Evolutionary conservation across 1,284 basidiomycete genomes (phyloP).

Genomic region (Coniophora puteana): DNA sequence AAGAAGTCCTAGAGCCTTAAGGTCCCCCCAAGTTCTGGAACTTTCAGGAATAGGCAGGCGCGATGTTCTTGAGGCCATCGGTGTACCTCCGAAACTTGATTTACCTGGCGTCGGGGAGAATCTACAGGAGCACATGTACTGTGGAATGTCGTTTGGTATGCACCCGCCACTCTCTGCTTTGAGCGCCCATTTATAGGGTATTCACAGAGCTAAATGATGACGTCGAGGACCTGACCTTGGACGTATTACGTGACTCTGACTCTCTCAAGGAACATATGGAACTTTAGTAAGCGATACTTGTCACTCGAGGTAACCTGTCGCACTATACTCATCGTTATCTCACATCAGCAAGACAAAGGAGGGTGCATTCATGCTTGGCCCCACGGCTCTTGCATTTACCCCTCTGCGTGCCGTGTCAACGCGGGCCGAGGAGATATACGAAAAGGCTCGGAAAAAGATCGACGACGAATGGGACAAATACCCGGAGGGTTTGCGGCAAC

Average conservation of each 20-base stretch:
- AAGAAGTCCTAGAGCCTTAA: conserved; percentile 14
- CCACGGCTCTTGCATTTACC: conserved; percentile 23
- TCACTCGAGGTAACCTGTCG: background rate
- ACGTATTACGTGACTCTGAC: conserved; percentile 23
- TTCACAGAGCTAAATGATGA: conserved; percentile 24
- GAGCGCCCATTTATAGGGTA: background rate
- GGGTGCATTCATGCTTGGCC: conserved; percentile 24
- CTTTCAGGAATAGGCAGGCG: conserved; percentile 31
- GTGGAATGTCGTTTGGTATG: conserved; percentile 20
- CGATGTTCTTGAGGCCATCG: conserved; percentile 24
- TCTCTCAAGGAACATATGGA: conserved; percentile 20
- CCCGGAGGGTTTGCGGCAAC: conserved; percentile 27
- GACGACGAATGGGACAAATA: conserved; percentile 18
- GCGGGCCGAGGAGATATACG: conserved; percentile 11
- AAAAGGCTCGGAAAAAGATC: conserved; percentile 22
- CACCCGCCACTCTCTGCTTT: background rate
- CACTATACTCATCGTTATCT: background rate
- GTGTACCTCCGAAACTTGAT: conserved; percentile 24
- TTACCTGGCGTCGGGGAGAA: conserved; percentile 34
- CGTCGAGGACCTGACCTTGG: conserved; percentile 21
- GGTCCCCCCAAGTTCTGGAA: conserved; percentile 33
- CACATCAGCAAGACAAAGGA: conserved; percentile 20
- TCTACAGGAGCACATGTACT: conserved; percentile 28
- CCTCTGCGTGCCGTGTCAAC: conserved; percentile 15
- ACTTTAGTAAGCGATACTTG: conserved; percentile 23